phyloP scores from a whole-genome alignment of 1,139 yeast species.

The Zygosaccharomyces pseudobailii region DNA sequence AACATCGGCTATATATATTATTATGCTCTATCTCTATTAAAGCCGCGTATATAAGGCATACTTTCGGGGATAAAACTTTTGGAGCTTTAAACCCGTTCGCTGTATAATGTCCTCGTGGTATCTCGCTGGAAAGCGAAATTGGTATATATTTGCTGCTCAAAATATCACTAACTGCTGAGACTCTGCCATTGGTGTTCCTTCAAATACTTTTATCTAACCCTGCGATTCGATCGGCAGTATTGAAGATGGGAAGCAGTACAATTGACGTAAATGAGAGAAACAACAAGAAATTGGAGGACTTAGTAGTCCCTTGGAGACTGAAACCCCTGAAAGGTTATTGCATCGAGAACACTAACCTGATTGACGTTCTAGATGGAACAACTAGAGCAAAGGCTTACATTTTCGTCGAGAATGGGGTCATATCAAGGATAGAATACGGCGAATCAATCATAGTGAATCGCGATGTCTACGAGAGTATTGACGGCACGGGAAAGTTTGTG shows the following conservation, averaged over 20 bases:
- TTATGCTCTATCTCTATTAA: neutral
- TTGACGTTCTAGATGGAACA: slow-evolving; percentile 5
- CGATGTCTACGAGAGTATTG: slow-evolving; percentile 3
- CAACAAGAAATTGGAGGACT: slow-evolving; percentile 5
- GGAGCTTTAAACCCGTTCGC: neutral
- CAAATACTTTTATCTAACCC: no score
- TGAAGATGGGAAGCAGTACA: neutral
- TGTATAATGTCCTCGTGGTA: neutral
- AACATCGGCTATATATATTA: neutral
- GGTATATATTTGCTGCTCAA: neutral
- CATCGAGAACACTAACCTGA: slow-evolving; percentile 2
- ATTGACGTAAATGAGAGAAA: slow-evolving; percentile 10
- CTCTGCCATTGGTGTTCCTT: neutral
- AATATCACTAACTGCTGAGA: neutral
- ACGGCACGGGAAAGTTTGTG: slow-evolving; percentile 7
- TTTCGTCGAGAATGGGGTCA: slow-evolving; percentile 4
- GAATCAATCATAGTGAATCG: neutral
- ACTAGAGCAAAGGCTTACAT: neutral
- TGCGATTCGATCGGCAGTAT: no score
- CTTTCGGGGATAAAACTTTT: neutral
- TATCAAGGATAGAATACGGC: slow-evolving; percentile 3
- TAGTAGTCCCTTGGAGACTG: slow-evolving; percentile 9
- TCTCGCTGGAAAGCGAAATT: neutral
- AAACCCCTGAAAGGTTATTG: slow-evolving; percentile 1
- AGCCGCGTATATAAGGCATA: neutral